Evolutionary conservation across 176 grass and related monocot genomes (phyloP), one percentile per base, ranked within the genome.

Genomic region (Secale cereale): DNA sequence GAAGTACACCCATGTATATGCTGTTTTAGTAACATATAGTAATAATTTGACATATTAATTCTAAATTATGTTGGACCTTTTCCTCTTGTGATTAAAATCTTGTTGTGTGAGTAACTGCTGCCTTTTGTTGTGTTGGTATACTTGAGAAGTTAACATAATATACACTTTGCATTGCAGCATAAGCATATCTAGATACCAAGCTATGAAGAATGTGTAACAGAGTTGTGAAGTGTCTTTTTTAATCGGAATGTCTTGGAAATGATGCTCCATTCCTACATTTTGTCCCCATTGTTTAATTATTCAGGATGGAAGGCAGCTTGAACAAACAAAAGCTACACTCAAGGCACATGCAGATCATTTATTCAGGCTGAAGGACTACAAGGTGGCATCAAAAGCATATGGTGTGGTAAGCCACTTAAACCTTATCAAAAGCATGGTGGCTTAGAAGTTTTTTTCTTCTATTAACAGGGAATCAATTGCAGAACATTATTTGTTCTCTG

Each of bases 351-450:
- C 81, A 62, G 36, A 5, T 45, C 20, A 6, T 17, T 23, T 52
- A n/a, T 83, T 83, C 25, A 74, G 10, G 54, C 36, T 26, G 1
- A 83, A 83, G 25, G 81, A 83, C 0, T 82, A 82, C 60, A 17
- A n/a, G 1, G 0, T 30, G 10, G 81, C 69, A 62, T 83, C 25
- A 1, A 41, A 74, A 32, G 0, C 0, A 15, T 83, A 83, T 74
- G 20, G 27, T 19, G 3, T 30, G 69, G 81, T 83, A 62, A 83
- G 36, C 43, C 35, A 41, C 61, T 83, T 74, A 33, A 35, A 45
- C 54, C 17, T 27, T 60, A 61, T 30, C 16, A 43, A 10, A 7
- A 56, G 6, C 2, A 22, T 29, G 10, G 27, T 60, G 7, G 52
- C 19, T 22, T 56, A 56, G 52, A 56, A 56, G 52, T 19, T 56